Percentiles rank a stretch among this genome's conserved stretches.
These are phyloP conservation scores for Xylariomycetidae sp. DNA, from an alignment of 2,329 filamentous ascomycete species.

Conservation along the genomic window DNA sequence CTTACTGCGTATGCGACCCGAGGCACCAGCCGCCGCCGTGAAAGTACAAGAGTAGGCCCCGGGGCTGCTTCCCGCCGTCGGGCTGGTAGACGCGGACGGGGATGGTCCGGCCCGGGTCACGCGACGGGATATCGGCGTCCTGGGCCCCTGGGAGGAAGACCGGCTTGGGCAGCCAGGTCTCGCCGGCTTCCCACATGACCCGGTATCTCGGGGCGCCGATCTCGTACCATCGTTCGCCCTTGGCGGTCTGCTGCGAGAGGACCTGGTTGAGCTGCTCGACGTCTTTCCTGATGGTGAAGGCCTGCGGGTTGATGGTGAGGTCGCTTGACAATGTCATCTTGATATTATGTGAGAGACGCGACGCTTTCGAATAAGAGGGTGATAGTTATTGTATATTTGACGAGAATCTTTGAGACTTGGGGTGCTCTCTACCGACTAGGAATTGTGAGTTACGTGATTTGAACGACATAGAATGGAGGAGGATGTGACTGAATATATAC, in stretches of 20 bases:
- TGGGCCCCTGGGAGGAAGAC: constrained; percentile 39
- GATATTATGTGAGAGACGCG: no score
- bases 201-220: constrained; percentile 6
- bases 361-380: no score
- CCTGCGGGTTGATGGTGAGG: no score
- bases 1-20: constrained; percentile 4
- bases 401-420: no score
- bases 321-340: no score
- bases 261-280: constrained; percentile 9
- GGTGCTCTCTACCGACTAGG: no score
- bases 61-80: constrained; percentile 31
- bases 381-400: no score
- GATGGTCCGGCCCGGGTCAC: constrained; percentile 45
- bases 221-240: constrained; percentile 11
- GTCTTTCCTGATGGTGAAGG: constrained; percentile 19
- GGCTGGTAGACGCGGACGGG: constrained; percentile 42
- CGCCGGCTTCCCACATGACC: constrained; percentile 27
- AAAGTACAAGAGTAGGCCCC: constrained; percentile 48
- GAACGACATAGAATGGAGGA: no score
- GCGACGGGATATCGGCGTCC: constrained; percentile 45
- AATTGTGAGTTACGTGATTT: no score
- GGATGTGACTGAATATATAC: no score
- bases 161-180: constrained; percentile 45
- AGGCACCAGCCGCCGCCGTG: constrained; percentile 42
- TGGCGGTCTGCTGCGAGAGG: constrained; percentile 1